These are phyloP conservation scores for Cordyceps javanica DNA, from an alignment of 2,329 filamentous ascomycete species.

Conservation along the genomic window DNA sequence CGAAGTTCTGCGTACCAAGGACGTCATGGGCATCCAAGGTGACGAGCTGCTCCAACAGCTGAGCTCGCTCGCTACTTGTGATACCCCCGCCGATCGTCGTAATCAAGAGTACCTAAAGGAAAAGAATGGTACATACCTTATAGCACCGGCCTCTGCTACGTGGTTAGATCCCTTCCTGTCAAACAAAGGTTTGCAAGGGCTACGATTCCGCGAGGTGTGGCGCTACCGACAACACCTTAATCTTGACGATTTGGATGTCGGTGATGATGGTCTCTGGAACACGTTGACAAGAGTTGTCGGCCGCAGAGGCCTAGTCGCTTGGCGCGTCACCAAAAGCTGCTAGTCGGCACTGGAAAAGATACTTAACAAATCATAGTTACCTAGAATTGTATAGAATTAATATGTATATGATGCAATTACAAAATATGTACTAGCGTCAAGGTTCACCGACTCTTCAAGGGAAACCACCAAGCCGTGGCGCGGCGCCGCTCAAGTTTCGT, in stretches of 20 bases:
- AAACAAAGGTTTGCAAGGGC: conserved; percentile 52
- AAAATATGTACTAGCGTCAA: neutral
- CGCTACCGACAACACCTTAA: conserved; percentile 63
- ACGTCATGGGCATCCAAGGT: conserved; percentile 67
- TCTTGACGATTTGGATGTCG: conserved; percentile 75
- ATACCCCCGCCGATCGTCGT: conserved; percentile 49
- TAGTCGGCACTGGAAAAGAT: neutral
- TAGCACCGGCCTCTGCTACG: conserved; percentile 65
- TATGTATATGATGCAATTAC: conserved; percentile 2
- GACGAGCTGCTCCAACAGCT: conserved; percentile 54
- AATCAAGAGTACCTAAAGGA: conserved; percentile 53
- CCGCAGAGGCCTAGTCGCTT: conserved; percentile 53
- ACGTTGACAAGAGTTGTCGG: conserved; percentile 64
- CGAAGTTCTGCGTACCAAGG: conserved; percentile 61
- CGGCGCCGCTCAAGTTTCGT: neutral
- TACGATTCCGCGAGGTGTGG: conserved; percentile 67
- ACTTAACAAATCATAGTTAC: neutral
- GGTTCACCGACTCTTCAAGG: neutral
- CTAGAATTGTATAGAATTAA: conserved; percentile 10
- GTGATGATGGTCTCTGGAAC: conserved; percentile 66
- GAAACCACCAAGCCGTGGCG: neutral
- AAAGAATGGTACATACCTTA: conserved; percentile 60
- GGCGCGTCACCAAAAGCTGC: conserved; percentile 61
- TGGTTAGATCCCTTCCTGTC: conserved; percentile 60
- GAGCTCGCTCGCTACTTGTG: conserved; percentile 54